phyloP scores from a whole-genome alignment of 352 stramenopile species.

The Globisporangium paroecandrum region DNA sequence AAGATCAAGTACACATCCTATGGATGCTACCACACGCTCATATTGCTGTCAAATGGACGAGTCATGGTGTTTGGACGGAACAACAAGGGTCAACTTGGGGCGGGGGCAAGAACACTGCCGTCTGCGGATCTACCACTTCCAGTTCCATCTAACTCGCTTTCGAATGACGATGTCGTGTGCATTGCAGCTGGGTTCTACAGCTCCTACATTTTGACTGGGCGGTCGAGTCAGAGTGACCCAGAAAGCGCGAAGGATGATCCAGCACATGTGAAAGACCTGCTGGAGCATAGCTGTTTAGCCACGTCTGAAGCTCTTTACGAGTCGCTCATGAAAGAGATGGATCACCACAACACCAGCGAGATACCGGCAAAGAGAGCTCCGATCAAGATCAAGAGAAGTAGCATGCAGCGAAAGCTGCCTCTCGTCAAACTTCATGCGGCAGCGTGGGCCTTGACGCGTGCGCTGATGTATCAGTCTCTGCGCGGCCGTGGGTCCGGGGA shows the following conservation, averaged over 20 bases:
- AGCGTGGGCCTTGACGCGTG: conserved; percentile 71
- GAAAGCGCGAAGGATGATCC: conserved; percentile 32
- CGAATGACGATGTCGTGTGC: conserved; percentile 78
- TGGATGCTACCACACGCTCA: conserved; percentile 81
- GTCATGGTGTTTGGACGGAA: conserved; percentile 88
- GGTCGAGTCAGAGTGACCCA: conserved; percentile 40
- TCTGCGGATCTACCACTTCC: conserved; percentile 79
- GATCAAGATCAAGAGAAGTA: conserved; percentile 46
- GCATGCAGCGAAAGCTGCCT: conserved; percentile 50
- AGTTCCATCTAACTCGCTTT: conserved; percentile 67
- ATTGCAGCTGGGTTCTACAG: conserved; percentile 87
- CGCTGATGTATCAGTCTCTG: conserved; percentile 82
- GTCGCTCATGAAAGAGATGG: conserved; percentile 87
- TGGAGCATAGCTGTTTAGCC: conserved; percentile 49
- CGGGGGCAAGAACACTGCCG: conserved; percentile 67
- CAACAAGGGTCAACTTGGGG: conserved; percentile 84
- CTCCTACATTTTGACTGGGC: conserved; percentile 83
- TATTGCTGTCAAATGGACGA: conserved; percentile 70
- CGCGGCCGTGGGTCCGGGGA: conserved; percentile 9
- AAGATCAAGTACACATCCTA: conserved; percentile 77
- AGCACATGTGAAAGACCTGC: conserved; percentile 49
- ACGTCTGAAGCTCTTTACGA: conserved; percentile 81
- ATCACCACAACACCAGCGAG: conserved; percentile 35
- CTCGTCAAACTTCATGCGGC: conserved; percentile 76
- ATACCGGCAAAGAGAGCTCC: conserved; percentile 18